Evolutionary conservation across 2,329 filamentous ascomycete genomes (phyloP), one percentile per base, ranked within the genome.

Genomic region (Aspergillus sp.): DNA sequence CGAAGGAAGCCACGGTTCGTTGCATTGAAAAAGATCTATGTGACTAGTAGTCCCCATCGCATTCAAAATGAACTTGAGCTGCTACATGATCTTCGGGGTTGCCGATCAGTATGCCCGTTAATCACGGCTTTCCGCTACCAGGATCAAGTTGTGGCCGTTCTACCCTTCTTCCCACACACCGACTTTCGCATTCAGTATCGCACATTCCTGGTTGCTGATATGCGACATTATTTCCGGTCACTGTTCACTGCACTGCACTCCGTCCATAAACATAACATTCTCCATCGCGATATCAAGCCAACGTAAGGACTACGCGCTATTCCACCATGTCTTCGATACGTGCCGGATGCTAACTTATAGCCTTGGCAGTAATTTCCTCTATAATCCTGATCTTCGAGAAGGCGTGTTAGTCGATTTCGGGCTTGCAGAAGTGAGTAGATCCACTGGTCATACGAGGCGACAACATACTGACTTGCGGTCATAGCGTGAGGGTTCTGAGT

Each of bases 21-120:
- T 63, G 95, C 96, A 19, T 91, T 99, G 77, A 99, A 99, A 81
- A 99, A 99, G 81, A 99, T 99, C 68, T 99, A 99, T 76, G 95
- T 98, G 65, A 99, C 96, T 0, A 97, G 93, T 64, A 97, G 92
- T 67, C 95, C 95, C 0, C 84, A 88, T 27, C 90, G 95, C 49
- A 98, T 99, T 68, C 86, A 96, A 72, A 99, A 99, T 78, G 95
- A 99, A 77, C 87, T 99, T 17, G 94, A 98, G 70, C 84, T 99
- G 21, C 86, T 99, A 21, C 88, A 96, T 73, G 92, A 96, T 73
- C 85, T 99, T 8, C 86, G 90, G 53, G 86, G 90, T 59, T 96
- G 90, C 61, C 84, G 87, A 41, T 92, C 91, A 2, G 93, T 99
- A 25, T 98, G 95, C 68, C 94, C 95, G 36, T 84, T 99, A 19